Evolutionary conservation across 2,329 filamentous ascomycete genomes (phyloP).

Genomic region (Cercospora sp.): DNA sequence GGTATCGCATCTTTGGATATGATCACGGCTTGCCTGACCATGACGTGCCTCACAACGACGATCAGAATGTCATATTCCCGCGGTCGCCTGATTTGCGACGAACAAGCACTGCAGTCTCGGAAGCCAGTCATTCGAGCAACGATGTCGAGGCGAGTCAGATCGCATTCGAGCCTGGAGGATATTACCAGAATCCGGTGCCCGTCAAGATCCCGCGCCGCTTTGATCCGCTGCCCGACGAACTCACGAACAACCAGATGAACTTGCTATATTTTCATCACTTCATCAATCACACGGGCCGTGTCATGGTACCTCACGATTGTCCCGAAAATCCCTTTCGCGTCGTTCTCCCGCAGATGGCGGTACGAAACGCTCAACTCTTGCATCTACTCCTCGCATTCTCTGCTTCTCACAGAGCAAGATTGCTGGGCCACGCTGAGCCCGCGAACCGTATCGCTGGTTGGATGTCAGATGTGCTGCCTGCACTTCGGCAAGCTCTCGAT

Average conservation of each 20-base stretch:
- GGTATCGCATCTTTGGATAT: slow-evolving; percentile 61
- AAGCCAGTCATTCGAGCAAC: slow-evolving; percentile 32
- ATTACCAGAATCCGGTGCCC: slow-evolving; percentile 68
- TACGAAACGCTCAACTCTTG: slow-evolving; percentile 69
- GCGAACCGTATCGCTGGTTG: slow-evolving; percentile 75
- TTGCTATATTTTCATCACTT: slow-evolving; percentile 74
- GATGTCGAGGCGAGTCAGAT: slow-evolving; percentile 42
- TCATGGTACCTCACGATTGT: slow-evolving; percentile 63
- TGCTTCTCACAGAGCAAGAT: slow-evolving; percentile 76
- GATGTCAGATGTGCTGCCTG: slow-evolving; percentile 77
- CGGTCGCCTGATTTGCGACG: slow-evolving; percentile 37
- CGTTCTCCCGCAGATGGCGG: slow-evolving; percentile 66
- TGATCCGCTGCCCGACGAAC: slow-evolving; percentile 56
- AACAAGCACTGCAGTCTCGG: slow-evolving; percentile 36
- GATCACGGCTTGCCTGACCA: slow-evolving; percentile 70
- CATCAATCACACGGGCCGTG: slow-evolving; percentile 75
- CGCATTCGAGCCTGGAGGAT: slow-evolving; percentile 62
- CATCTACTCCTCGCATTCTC: slow-evolving; percentile 79
- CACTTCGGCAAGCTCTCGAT: slow-evolving; percentile 64
- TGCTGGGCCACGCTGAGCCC: slow-evolving; percentile 73
- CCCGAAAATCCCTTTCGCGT: slow-evolving; percentile 61
- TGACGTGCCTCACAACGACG: slow-evolving; percentile 71
- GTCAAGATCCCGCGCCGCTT: slow-evolving; percentile 63
- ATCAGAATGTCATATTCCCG: slow-evolving; percentile 61
- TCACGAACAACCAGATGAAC: slow-evolving; percentile 76